Evolutionary conservation across 768 basidiomycete genomes (phyloP), one percentile per base, ranked within the genome.

Genomic region (Leccinum longicurvipes): DNA sequence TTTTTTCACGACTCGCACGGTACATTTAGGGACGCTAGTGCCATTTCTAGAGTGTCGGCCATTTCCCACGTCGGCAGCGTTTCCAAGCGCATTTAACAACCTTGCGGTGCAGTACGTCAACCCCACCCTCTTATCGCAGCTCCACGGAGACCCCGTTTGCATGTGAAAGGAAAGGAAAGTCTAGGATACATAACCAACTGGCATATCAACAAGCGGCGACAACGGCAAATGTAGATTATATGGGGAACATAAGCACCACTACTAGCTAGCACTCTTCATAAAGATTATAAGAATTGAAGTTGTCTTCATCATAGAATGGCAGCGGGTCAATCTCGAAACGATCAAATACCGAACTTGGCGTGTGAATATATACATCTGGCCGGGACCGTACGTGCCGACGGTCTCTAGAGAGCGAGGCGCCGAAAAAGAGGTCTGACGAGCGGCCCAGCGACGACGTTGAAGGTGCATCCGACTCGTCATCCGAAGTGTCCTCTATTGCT

Each of bases 401-500:
- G 65, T 82, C 82, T 47, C 72, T 66, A 39, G 80, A 77, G 51
- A 81, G 76, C 19, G 82, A 74, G 29, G 79, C 72, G 53, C 79
- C 77, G 51, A 82, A 74, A 52, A 77, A 76, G 57, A 84, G 69
- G 47, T 83, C 80, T 17, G 83, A 79, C 41, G 87, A 87, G 60
- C 77, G 77, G 61, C 79, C 77, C 47, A 82, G 62, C 41, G 81
- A 85, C 47, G 85, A 87, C 7, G 87, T 85, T 10, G 81, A 79
- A 10, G 77, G 81, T 5, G 80, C 74, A 63, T 91, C 89, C 15
- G 89, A 89, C 76, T 91, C 90, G 74, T 91, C 89, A 73, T 91
- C 90, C 45, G 89, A 91, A 34, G 80, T 82, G 71, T 91, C 89
- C 69, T 91, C 89, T 78, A 91, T 87, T 41, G 87, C 84, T 65